A percentile compares a stretch with the other conserved stretches of the same genome.
phyloP scores from a whole-genome alignment of 176 grass and related monocot species.

The Rhynchospora tenuis region DNA sequence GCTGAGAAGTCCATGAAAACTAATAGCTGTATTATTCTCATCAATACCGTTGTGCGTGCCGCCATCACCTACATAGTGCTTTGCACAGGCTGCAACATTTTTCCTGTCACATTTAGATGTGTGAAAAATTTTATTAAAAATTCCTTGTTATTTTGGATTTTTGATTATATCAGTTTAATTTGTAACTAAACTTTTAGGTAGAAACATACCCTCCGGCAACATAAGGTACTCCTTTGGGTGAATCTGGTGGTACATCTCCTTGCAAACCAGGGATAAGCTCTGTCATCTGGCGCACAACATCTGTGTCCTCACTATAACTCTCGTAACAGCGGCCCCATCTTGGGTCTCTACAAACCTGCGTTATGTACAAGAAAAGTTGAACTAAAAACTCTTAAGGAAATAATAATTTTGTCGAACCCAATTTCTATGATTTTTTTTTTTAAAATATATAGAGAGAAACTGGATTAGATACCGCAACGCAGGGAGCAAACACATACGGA shows the following conservation, averaged over 20 bases:
- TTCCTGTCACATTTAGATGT: slow-evolving; percentile 26
- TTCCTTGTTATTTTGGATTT: not conserved
- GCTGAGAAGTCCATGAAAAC: slow-evolving; percentile 55
- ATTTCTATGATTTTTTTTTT: not conserved
- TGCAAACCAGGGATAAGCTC: slow-evolving; percentile 52
- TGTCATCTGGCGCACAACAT: slow-evolving; percentile 65
- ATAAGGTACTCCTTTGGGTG: slow-evolving; percentile 48
- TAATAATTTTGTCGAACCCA: not conserved
- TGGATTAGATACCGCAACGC: slow-evolving; percentile 42
- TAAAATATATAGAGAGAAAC: not conserved
- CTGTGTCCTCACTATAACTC: slow-evolving; percentile 77
- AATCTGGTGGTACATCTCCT: slow-evolving; percentile 40
- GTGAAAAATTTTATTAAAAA: not conserved
- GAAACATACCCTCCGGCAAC: slow-evolving; percentile 39
- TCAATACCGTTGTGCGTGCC: slow-evolving; percentile 54
- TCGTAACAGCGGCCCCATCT: slow-evolving; percentile 89
- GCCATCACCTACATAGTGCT: slow-evolving; percentile 88
- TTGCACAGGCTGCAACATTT: slow-evolving; percentile 69
- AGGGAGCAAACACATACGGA: slow-evolving; percentile 81
- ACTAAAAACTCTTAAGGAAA: not conserved
- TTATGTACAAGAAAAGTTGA: not conserved
- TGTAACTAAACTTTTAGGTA: not conserved
- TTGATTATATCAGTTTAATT: not conserved
- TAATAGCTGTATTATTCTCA: slow-evolving; percentile 62
- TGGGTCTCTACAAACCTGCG: slow-evolving; percentile 80